Conservation (phyloP, 148 eudicot species). For the Arbutus unedo region DNA sequence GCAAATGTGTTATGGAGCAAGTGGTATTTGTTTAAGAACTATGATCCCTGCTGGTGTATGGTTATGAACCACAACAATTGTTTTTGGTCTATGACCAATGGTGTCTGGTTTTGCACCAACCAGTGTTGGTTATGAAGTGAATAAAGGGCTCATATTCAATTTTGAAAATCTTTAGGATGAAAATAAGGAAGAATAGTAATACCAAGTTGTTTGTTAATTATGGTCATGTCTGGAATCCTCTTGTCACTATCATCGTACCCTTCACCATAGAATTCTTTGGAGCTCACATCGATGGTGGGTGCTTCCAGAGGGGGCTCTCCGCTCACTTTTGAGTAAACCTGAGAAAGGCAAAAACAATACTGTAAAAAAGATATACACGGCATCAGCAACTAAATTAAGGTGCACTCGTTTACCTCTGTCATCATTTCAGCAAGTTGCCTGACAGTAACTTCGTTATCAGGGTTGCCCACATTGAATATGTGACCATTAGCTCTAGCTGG, state of each 20-base stretch:
- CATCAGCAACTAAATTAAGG: background rate
- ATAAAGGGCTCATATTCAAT: background rate
- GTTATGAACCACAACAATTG: background rate
- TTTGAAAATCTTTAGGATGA: background rate
- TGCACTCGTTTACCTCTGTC: slow-evolving; percentile 60
- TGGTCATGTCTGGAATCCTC: slow-evolving; percentile 99
- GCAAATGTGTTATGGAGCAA: background rate
- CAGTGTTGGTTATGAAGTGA: background rate
- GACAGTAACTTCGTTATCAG: slow-evolving; percentile 97
- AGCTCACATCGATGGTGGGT: slow-evolving; percentile 87
- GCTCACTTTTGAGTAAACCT: slow-evolving; percentile 90
- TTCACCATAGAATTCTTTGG: slow-evolving; percentile 89
- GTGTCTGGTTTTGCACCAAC: background rate
- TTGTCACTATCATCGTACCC: slow-evolving; percentile 99
- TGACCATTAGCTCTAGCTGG: slow-evolving; percentile 94
- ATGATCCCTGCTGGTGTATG: background rate
- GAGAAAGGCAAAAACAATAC: background rate
- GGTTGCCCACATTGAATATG: slow-evolving; percentile 96
- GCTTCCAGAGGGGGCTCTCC: slow-evolving; percentile 66
- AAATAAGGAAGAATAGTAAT: slow-evolving; percentile 15
- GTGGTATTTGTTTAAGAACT: background rate
- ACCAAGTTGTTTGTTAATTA: slow-evolving; percentile 94
- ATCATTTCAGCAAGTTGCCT: slow-evolving; percentile 99
- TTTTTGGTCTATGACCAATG: background rate
- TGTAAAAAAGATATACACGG: background rate